A percentile compares a stretch with the other conserved stretches of the same genome.
phyloP scores from a whole-genome alignment of 1,284 basidiomycete genomes.

The Marasmius oreades region DNA sequence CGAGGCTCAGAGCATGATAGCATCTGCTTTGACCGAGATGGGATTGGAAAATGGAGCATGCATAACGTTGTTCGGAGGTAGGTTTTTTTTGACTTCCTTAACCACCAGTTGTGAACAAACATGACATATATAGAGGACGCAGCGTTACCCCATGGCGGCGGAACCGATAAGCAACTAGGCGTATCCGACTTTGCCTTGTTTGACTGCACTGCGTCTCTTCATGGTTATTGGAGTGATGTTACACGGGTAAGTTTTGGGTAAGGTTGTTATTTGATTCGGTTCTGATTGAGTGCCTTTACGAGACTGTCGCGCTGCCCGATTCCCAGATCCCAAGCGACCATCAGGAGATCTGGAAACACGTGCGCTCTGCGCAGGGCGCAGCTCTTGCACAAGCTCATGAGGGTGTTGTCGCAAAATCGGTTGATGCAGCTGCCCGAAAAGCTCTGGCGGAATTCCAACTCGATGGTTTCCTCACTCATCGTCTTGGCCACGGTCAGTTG shows the following conservation, averaged over 20 bases:
- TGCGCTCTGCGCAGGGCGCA: conserved; percentile 59
- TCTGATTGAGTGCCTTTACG: neutral
- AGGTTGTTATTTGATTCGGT: neutral
- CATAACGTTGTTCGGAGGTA: conserved; percentile 77
- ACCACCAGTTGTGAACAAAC: neutral
- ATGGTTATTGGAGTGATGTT: conserved; percentile 76
- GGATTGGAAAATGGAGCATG: conserved; percentile 59
- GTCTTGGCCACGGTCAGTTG: conserved; percentile 69
- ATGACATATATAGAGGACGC: conserved; percentile 63
- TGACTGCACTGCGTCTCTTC: conserved; percentile 68
- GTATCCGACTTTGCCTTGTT: conserved; percentile 71
- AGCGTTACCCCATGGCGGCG: conserved; percentile 79
- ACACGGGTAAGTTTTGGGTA: conserved; percentile 55
- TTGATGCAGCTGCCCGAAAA: conserved; percentile 68
- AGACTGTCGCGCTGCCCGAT: conserved; percentile 69
- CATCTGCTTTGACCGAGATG: conserved; percentile 48
- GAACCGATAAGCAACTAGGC: conserved; percentile 60
- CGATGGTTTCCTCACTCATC: conserved; percentile 72
- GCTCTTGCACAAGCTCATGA: conserved; percentile 49
- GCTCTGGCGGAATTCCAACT: conserved; percentile 46
- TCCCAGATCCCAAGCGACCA: conserved; percentile 57
- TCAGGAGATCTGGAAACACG: conserved; percentile 61
- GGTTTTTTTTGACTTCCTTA: conserved; percentile 18
- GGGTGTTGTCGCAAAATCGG: conserved; percentile 47
- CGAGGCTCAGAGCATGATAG: conserved; percentile 54